Evolutionary conservation across 2,329 filamentous ascomycete species (phyloP).

Genomic region (Blastomyces gilchristii): DNA sequence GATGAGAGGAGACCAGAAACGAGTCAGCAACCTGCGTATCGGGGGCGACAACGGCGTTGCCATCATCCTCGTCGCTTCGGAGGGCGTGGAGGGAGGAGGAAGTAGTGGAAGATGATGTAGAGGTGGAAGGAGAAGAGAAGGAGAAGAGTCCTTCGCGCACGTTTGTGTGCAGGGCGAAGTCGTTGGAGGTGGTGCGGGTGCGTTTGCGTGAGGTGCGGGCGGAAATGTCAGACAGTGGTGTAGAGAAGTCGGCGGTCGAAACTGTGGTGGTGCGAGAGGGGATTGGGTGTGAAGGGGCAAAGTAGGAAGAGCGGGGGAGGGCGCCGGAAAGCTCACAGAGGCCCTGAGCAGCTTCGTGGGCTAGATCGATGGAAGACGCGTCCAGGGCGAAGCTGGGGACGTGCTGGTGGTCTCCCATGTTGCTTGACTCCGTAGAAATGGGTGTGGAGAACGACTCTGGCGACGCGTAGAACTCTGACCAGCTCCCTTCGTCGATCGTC

Average conservation of each 20-base stretch:
- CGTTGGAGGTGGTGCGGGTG: slow-evolving; percentile 32
- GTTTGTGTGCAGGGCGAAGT: slow-evolving; percentile 29
- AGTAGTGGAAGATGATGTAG: neutral
- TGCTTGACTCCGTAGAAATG: slow-evolving; percentile 9
- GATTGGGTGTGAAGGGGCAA: neutral
- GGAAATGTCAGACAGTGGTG: neutral
- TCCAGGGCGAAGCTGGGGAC: slow-evolving; percentile 24
- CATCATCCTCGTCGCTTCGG: slow-evolving; percentile 17
- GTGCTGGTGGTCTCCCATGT: slow-evolving; percentile 25
- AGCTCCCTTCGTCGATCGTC: slow-evolving; percentile 29
- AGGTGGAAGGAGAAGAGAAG: slow-evolving; percentile 7
- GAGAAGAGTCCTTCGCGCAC: slow-evolving; percentile 30
- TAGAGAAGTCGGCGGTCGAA: neutral
- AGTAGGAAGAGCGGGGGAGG: slow-evolving; percentile 17
- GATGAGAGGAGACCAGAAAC: slow-evolving; percentile 21
- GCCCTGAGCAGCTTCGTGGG: slow-evolving; percentile 33
- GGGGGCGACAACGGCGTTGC: slow-evolving; percentile 18
- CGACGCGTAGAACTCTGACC: slow-evolving; percentile 27
- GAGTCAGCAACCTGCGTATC: slow-evolving; percentile 26
- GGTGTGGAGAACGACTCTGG: slow-evolving; percentile 24
- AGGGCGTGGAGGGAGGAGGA: slow-evolving; percentile 13
- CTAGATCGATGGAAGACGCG: slow-evolving; percentile 11
- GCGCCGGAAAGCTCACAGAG: slow-evolving; percentile 33
- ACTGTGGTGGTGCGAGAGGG: neutral
- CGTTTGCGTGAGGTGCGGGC: slow-evolving; percentile 27